phyloP scores from a whole-genome alignment of 345 rosid species.

The Murraya paniculata region DNA sequence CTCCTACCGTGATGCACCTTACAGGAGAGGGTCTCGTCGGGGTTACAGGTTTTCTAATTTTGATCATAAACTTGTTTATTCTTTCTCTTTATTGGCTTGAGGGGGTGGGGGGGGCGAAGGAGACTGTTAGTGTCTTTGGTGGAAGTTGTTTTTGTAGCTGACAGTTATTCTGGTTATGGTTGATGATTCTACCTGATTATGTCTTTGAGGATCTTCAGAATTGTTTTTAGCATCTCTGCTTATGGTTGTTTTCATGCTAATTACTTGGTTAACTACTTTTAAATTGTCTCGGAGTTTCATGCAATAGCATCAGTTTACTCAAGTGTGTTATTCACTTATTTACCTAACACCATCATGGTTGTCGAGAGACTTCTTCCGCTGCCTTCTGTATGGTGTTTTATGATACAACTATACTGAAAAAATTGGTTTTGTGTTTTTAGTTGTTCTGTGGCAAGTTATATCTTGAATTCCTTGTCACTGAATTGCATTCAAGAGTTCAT shows the following conservation, averaged over 20 bases:
- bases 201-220: neutral
- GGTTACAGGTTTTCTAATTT: constrained; percentile 71
- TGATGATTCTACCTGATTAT: neutral
- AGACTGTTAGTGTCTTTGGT: neutral
- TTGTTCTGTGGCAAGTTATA: neutral
- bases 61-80: constrained; percentile 19
- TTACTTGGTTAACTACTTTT: neutral
- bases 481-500: neutral
- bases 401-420: neutral
- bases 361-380: neutral
- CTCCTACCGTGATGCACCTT: constrained; percentile 90
- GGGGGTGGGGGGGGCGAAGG: constrained; percentile 6
- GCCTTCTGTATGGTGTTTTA: neutral
- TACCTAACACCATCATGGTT: neutral
- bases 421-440: neutral
- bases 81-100: constrained; percentile 12
- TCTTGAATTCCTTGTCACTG: neutral
- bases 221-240: neutral
- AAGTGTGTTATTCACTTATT: neutral
- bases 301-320: neutral
- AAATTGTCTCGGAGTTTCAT: neutral
- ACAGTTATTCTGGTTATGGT: neutral
- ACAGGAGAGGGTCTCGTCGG: constrained; percentile 74
- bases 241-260: neutral
- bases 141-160: neutral